Evolutionary conservation across 805 yeast species (phyloP), one percentile per base, ranked within the genome.

Genomic region (Wickerhamomyces queroliae): DNA sequence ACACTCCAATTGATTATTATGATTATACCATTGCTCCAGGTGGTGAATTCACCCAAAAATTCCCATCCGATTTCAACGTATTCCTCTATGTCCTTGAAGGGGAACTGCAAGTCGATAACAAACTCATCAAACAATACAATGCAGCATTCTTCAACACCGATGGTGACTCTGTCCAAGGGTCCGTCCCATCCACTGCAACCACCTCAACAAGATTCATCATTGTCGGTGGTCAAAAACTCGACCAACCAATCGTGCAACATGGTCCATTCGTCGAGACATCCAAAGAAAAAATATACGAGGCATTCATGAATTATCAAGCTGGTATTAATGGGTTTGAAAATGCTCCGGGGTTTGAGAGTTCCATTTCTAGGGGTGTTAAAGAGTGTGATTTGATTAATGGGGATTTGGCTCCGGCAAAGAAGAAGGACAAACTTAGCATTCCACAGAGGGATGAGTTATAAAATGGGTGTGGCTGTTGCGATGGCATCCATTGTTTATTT

Each of bases 201-300:
- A 63, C 66, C 27, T 67, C 64, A 25, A 63, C 87, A 2, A 78
- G 81, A 48, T 80, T 87, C 53, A 80, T 83, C 5, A 47, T 87
- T n/a, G 67, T 87, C 45, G 93, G 88, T 24, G 95, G 95, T 41
- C 62, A 83, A 56, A 72, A 74, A 17, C 64, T 86, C 41, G 74
- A 85, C 49, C 95, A 88, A 64, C 75, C 78, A 15, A 70, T 83
- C 40, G 83, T 86, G 24, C 96, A 89, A 56, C 82, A 88, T 56
- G 96, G 96, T 15, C 96, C 96, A 12, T 90, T 89, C 56, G 96
- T 89, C 16, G 91, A 85, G 45, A 75, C 84, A 7, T 64, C 82
- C 18, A 69, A 70, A 39, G 83, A 78, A 38, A 76, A 75, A 46
- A 80, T 89, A 43, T 70, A 77, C 47, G 62, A 82, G 50, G 93